A percentile compares a stretch with the other conserved stretches of the same genome.
phyloP scores from a whole-genome alignment of 768 basidiomycete genomes.

The Russula foetens region DNA sequence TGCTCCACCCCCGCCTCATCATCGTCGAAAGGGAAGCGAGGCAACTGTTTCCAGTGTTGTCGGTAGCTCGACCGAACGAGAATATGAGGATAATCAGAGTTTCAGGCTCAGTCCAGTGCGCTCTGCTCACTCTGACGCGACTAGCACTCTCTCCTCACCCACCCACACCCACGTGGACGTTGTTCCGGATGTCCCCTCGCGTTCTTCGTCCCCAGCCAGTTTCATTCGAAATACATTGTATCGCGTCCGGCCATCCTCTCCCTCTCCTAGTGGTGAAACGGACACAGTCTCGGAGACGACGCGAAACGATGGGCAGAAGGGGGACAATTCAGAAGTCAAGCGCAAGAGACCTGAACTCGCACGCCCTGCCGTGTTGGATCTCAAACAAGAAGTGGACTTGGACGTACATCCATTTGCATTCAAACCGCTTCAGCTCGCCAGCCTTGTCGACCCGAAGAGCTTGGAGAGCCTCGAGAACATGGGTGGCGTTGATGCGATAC shows the following conservation, averaged over 20 bases:
- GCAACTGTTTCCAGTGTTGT: conserved; percentile 46
- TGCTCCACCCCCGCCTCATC: conserved; percentile 29
- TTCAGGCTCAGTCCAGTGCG: conserved; percentile 17
- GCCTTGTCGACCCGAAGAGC: conserved; percentile 85
- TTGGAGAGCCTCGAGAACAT: conserved; percentile 54
- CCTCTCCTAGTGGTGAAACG: conserved; percentile 19
- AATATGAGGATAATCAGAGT: conserved; percentile 15
- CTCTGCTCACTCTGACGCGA: conserved; percentile 28
- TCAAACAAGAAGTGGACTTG: conserved; percentile 36
- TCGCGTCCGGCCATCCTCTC: conserved; percentile 3
- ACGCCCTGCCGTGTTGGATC: conserved; percentile 25
- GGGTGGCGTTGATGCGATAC: conserved; percentile 61
- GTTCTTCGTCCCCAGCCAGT: conserved; percentile 23
- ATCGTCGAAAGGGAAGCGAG: conserved; percentile 49
- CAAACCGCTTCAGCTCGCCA: conserved; percentile 69
- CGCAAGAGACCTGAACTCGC: conserved; percentile 9
- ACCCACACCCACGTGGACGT: conserved; percentile 34
- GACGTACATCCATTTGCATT: conserved; percentile 68
- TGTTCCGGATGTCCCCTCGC: conserved; percentile 24
- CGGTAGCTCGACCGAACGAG: conserved; percentile 38
- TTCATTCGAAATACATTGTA: conserved; percentile 9
- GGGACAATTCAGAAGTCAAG: conserved; percentile 14
- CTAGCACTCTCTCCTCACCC: conserved; percentile 30
- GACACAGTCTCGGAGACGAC: conserved; percentile 1
- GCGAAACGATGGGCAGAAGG: conserved; percentile 21